Conservation (phyloP, 1,284 basidiomycete genomes). For the Singerocomus rubriflavus region DNA sequence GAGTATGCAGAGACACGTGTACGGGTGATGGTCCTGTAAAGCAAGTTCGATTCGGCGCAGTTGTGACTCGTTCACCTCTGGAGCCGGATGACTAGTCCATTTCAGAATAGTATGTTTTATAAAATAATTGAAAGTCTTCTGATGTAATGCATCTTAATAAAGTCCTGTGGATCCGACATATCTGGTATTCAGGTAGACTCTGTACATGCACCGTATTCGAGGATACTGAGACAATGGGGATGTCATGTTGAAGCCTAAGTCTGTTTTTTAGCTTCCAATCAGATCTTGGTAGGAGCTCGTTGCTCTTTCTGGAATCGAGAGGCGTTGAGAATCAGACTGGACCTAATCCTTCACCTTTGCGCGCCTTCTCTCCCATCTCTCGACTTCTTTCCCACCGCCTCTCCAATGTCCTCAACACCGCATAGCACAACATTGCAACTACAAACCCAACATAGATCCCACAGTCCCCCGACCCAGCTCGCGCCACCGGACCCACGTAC, state of each 20-base stretch:
- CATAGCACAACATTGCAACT: conserved; percentile 39
- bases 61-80: conserved; percentile 22
- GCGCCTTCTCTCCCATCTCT: background rate
- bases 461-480: conserved; percentile 52
- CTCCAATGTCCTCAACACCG: conserved; percentile 41
- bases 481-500: conserved; percentile 51
- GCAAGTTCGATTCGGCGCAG: conserved; percentile 18
- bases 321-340: background rate
- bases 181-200: too few relatives aligned
- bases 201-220: too few relatives aligned
- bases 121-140: too few relatives aligned
- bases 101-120: too few relatives aligned
- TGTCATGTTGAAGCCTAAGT: too few relatives aligned
- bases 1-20: background rate
- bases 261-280: too few relatives aligned
- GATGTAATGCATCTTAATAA: too few relatives aligned
- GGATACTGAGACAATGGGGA: too few relatives aligned
- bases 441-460: conserved; percentile 50
- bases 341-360: conserved; percentile 6
- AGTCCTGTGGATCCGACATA: too few relatives aligned
- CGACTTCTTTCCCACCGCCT: conserved; percentile 20
- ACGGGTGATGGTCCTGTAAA: conserved; percentile 25
- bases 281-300: too few relatives aligned
- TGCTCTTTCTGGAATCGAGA: too few relatives aligned
- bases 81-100: conserved; percentile 26